Conservation (phyloP, 345 rosid species). For the Viola odorata region DNA sequence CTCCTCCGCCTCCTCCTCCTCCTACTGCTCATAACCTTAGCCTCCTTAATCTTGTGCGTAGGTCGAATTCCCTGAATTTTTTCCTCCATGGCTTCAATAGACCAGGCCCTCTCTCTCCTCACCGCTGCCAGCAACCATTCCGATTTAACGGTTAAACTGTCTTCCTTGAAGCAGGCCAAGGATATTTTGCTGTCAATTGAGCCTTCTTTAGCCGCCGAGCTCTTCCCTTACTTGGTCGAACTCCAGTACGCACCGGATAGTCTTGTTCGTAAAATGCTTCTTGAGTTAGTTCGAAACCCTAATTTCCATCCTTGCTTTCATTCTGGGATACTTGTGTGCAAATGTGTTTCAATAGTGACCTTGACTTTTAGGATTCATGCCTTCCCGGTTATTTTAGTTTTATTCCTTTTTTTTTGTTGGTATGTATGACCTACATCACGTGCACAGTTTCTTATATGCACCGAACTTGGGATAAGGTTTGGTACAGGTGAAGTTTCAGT, state of each 20-base stretch:
- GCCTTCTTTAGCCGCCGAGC: slow-evolving; percentile 63
- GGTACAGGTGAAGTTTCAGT: too few species aligned
- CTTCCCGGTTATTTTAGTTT: too few species aligned
- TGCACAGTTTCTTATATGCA: too few species aligned
- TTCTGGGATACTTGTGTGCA: too few species aligned
- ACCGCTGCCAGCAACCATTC: slow-evolving; percentile 72
- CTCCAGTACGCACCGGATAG: slow-evolving; percentile 70
- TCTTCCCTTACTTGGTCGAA: slow-evolving; percentile 68
- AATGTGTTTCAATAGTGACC: too few species aligned
- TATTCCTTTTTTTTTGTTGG: too few species aligned
- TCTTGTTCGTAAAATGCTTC: slow-evolving; percentile 66
- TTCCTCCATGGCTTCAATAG: slow-evolving; percentile 36
- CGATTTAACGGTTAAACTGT: slow-evolving; percentile 83
- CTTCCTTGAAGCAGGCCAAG: slow-evolving; percentile 76
- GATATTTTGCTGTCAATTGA: slow-evolving; percentile 60
- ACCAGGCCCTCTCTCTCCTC: slow-evolving; percentile 73
- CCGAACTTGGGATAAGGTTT: too few species aligned
- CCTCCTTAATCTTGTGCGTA: neutral
- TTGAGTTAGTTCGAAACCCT: slow-evolving; percentile 65
- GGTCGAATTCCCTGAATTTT: neutral
- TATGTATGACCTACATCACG: too few species aligned
- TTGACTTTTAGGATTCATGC: too few species aligned
- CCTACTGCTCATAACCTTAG: neutral
- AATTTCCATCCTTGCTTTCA: slow-evolving; percentile 4
- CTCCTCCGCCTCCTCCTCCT: neutral